Conservation (phyloP, 495 filamentous ascomycete species). For the Rhypophila decipiens region DNA sequence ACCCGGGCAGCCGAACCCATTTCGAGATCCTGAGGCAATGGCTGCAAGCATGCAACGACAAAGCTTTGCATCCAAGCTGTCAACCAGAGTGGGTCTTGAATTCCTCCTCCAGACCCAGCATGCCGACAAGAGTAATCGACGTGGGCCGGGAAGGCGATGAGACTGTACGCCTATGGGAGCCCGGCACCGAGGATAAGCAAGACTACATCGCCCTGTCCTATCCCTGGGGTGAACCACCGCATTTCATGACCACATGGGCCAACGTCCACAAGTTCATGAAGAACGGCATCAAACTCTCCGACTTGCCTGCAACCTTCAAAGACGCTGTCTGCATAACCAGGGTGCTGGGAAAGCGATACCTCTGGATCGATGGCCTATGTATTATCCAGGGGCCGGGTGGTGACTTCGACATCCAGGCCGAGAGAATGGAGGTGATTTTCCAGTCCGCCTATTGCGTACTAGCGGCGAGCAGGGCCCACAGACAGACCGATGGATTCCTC, state of each 20-base stretch:
- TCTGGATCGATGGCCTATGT: conserved; percentile 34
- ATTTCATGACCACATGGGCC: not conserved
- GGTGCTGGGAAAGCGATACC: conserved; percentile 10
- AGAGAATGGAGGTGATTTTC: too few species aligned
- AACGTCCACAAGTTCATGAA: conserved; percentile 5
- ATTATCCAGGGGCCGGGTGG: conserved; percentile 28
- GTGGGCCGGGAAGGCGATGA: conserved; percentile 6
- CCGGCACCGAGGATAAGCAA: conserved; percentile 2
- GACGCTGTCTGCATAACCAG: conserved; percentile 15
- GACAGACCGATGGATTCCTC: too few species aligned
- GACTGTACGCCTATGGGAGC: conserved; percentile 2
- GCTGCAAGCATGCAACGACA: conserved; percentile 9
- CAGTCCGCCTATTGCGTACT: too few species aligned
- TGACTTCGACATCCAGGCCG: too few species aligned
- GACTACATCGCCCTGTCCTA: conserved; percentile 10
- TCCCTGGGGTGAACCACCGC: conserved; percentile 5
- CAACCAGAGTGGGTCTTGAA: not conserved
- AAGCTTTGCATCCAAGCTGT: conserved; percentile 5
- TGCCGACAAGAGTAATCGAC: conserved; percentile 16
- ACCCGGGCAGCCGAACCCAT: conserved; percentile 6
- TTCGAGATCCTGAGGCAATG: conserved; percentile 14
- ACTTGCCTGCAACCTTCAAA: conserved; percentile 14
- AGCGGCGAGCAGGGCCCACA: too few species aligned
- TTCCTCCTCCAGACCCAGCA: not conserved
- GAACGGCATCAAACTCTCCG: conserved; percentile 3